Percentiles rank a stretch among this genome's conserved stretches.
Evolutionary conservation across 495 filamentous ascomycete genomes (phyloP).

Genomic region (Bacidia gigantensis): DNA sequence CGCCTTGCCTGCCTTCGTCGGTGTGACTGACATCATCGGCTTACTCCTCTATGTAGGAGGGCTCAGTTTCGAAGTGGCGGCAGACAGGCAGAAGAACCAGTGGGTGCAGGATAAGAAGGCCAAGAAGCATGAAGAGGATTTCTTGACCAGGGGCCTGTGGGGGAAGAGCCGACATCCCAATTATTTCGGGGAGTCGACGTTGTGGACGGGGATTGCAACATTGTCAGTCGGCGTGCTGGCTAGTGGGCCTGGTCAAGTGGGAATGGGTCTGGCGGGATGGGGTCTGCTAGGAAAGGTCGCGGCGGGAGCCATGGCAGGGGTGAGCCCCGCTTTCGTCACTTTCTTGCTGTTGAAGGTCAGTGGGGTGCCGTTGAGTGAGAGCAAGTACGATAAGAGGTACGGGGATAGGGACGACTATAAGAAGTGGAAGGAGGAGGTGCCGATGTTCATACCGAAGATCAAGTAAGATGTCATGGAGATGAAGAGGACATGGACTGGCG

Average conservation of each 20-base stretch:
- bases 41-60: constrained; percentile 40
- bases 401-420: constrained; percentile 51
- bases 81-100: constrained; percentile 43
- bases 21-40: constrained; percentile 38
- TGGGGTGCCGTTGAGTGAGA: constrained; percentile 47
- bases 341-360: constrained; percentile 47
- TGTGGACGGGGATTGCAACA: constrained; percentile 51
- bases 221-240: constrained; percentile 36
- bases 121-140: constrained; percentile 49
- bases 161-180: constrained; percentile 47
- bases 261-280: constrained; percentile 36
- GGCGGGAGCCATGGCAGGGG: constrained; percentile 33
- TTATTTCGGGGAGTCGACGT: constrained; percentile 50
- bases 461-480: too few relatives aligned
- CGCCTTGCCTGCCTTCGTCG: constrained; percentile 25
- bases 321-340: constrained; percentile 48
- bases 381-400: constrained; percentile 50
- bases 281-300: constrained; percentile 22
- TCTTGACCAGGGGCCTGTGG: constrained; percentile 47
- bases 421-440: constrained; percentile 52
- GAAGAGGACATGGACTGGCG: too few relatives aligned
- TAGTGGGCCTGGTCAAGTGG: constrained; percentile 27
- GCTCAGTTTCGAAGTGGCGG: constrained; percentile 41
- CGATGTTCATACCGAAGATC: constrained; percentile 49
- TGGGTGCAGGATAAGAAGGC: constrained; percentile 42